Evolutionary conservation across 306 rosid species (phyloP).

Genomic region (Fagus sylvatica): DNA sequence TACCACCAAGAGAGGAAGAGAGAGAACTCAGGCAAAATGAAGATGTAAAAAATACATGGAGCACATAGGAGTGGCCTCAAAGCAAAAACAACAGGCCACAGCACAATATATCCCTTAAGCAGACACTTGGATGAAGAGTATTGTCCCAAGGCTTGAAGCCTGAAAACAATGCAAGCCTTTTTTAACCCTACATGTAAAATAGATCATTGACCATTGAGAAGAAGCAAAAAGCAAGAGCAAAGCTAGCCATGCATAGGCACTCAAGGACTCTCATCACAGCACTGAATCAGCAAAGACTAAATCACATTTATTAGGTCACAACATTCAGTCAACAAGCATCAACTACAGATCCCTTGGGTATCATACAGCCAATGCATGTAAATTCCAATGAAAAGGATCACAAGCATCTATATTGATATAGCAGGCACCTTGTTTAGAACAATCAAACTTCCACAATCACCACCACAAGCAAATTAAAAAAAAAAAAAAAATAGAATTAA

Average conservation of each 20-base stretch:
- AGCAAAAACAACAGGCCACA: background rate
- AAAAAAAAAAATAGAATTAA: background rate
- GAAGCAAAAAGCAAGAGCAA: background rate
- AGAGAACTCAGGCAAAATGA: background rate
- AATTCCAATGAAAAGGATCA: background rate
- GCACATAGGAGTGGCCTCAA: background rate
- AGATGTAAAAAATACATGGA: background rate
- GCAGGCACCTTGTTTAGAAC: background rate
- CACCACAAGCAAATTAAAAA: background rate
- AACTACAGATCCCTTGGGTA: background rate
- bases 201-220: background rate
- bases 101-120: background rate
- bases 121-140: background rate
- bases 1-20: background rate
- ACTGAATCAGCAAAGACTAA: background rate
- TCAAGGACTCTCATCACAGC: background rate
- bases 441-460: background rate
- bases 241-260: background rate
- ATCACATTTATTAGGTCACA: constrained; percentile 4
- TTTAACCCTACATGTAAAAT: background rate
- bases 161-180: background rate
- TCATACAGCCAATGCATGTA: background rate
- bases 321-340: background rate
- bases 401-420: background rate
- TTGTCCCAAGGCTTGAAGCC: too few species aligned